phyloP scores from a whole-genome alignment of 2,329 filamentous ascomycete species.

The Dryadomyces quercivorus region DNA sequence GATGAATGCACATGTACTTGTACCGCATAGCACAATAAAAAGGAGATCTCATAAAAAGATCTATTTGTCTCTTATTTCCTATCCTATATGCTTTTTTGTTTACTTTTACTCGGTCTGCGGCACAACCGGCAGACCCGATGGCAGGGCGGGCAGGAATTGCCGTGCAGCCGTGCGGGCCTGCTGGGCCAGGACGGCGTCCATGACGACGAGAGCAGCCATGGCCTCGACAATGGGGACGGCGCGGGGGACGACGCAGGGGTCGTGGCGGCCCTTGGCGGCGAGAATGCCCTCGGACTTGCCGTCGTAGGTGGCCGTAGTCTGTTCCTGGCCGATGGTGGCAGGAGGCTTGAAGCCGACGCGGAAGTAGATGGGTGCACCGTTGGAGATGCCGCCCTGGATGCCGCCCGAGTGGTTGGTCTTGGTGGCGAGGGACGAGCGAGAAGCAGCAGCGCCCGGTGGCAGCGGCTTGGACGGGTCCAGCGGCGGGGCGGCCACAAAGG shows the following conservation, averaged over 20 bases:
- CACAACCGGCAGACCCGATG: conserved; percentile 15
- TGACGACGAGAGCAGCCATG: conserved; percentile 68
- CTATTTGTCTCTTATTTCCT: too few species aligned
- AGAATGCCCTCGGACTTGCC: conserved; percentile 59
- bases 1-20: background rate
- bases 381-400: conserved; percentile 90
- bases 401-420: conserved; percentile 93
- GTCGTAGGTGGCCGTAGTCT: conserved; percentile 72
- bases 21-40: background rate
- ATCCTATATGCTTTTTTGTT: too few species aligned
- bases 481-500: conserved; percentile 53
- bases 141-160: conserved; percentile 29
- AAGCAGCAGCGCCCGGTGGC: conserved; percentile 30
- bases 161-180: conserved; percentile 42
- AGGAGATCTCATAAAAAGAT: too few species aligned
- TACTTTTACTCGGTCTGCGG: background rate
- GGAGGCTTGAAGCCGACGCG: conserved; percentile 89
- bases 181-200: conserved; percentile 55
- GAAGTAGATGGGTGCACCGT: conserved; percentile 91
- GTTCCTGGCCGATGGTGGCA: conserved; percentile 82
- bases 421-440: conserved; percentile 57
- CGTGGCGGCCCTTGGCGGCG: conserved; percentile 86
- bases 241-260: conserved; percentile 82
- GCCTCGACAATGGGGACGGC: conserved; percentile 83
- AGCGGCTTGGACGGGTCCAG: conserved; percentile 27